Evolutionary conservation across 2,329 filamentous ascomycete genomes (phyloP), one percentile per base, ranked within the genome.

Genomic region (Pseudonectria buxi): DNA sequence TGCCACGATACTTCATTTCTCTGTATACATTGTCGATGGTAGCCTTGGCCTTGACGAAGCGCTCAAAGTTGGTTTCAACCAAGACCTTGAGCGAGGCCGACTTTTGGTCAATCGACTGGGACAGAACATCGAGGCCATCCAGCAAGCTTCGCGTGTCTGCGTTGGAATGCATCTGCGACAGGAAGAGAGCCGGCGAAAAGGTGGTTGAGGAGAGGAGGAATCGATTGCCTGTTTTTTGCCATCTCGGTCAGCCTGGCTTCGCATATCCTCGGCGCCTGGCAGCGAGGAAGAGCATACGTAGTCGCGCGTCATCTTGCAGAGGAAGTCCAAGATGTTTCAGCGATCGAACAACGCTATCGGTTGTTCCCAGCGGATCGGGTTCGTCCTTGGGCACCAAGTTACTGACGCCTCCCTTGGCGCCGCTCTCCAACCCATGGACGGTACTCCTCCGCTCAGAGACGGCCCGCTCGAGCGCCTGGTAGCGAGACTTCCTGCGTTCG

Each of bases 11-110:
- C 71, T 77, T 95, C 92, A 98, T 98, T 61, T 98, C 92, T 43
- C 82, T 94, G 64, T 98, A 98, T 34, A 98, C 92, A 63, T 94
- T 94, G 65, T 98, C 92, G 53, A 98, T 96, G 7, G 90, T 96
- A 13, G 90, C 86, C 62, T 98, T 98, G 28, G 92, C 92, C 44
- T 87, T 83, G 37, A 98, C 92, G 66, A 98, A 98, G 47, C 90
- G 83, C 63, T 98, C 94, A 57, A 98, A 98, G 59, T 98, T 98
- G 45, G 86, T 90, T 61, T 98, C 92, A 15, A 98, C 92, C 13
- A 98, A 74, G 10, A 94, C 85, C 58, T 98, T 98, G 42, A 98
- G 74, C 4, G 89, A 95, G 0, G 90, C 92, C 0, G 90, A 95
- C 62, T 98, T 98, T 63, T 96, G 86, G 54, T 96, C 92, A 53